Conservation (phyloP, 176 grass and related monocot genomes). For the Bromus sterilis region DNA sequence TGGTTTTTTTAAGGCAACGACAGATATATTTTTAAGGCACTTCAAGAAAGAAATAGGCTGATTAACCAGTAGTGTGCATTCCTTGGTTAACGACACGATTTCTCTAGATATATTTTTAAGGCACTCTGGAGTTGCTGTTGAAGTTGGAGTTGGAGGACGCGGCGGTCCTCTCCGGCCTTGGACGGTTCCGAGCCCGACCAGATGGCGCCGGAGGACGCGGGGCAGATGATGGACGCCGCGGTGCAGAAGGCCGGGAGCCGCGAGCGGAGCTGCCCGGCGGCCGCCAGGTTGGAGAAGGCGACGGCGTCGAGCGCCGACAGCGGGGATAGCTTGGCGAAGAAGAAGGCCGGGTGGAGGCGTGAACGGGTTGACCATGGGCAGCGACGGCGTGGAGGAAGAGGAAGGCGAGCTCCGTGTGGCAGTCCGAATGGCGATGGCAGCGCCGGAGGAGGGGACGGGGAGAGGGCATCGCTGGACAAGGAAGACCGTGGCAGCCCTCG, state of each 20-base stretch:
- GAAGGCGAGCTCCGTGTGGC: neutral
- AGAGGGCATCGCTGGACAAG: neutral
- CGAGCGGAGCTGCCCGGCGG: neutral
- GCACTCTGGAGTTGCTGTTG: slow-evolving; percentile 5
- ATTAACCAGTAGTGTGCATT: too few species aligned
- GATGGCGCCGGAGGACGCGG: neutral
- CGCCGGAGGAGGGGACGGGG: neutral
- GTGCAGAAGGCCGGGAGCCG: neutral
- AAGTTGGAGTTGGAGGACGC: neutral
- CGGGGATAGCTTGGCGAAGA: neutral
- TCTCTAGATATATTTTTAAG: too few species aligned
- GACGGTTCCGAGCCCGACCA: neutral
- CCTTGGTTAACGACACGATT: too few species aligned
- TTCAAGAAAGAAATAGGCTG: too few species aligned
- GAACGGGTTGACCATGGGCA: neutral
- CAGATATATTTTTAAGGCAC: too few species aligned
- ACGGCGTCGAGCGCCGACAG: neutral
- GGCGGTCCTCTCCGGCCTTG: neutral
- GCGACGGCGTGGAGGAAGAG: too few species aligned
- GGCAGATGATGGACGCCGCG: neutral
- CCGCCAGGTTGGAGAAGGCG: neutral
- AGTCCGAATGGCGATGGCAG: neutral
- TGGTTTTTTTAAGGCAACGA: too few species aligned
- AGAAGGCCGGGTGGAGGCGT: slow-evolving; percentile 10
- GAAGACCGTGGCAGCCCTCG: too few species aligned